phyloP scores from a whole-genome alignment of 2,329 filamentous ascomycete species.

The Aspergillus novoparasiticus region DNA sequence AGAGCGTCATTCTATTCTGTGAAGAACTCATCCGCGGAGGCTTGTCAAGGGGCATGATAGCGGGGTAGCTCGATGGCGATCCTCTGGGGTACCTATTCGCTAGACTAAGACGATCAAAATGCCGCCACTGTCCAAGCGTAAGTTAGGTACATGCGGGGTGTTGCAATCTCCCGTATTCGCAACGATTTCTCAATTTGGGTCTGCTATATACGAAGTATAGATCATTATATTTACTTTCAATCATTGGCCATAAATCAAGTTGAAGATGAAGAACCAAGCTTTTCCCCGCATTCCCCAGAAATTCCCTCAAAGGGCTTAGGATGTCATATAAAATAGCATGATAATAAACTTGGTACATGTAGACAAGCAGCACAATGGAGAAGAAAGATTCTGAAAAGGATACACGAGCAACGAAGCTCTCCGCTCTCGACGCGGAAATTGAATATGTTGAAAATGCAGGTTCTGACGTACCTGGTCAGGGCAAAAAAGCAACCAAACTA shows the following conservation, averaged over 20 bases:
- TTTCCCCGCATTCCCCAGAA: neutral
- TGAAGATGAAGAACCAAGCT: neutral
- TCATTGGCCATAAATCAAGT: neutral
- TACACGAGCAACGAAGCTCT: neutral
- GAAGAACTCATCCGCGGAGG: neutral
- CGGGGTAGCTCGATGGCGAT: neutral
- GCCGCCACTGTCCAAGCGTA: neutral
- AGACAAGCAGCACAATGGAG: neutral
- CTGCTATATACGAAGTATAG: neutral
- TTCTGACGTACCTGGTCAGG: neutral
- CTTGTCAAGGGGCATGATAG: neutral
- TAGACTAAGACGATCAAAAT: neutral
- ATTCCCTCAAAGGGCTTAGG: neutral
- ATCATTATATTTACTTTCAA: neutral
- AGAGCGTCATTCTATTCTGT: neutral
- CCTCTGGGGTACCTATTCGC: neutral
- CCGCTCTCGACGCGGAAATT: neutral
- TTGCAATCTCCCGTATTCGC: neutral
- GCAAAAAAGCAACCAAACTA: neutral
- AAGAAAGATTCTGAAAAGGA: neutral
- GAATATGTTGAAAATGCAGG: neutral
- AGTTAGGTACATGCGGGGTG: neutral
- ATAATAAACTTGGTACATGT: neutral
- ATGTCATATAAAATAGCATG: neutral
- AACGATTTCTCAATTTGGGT: accelerated